A percentile compares a stretch with the other conserved stretches of the same genome.
phyloP scores from a whole-genome alignment of 192 early-diverging fungal species.

The Coemansia sp. region DNA sequence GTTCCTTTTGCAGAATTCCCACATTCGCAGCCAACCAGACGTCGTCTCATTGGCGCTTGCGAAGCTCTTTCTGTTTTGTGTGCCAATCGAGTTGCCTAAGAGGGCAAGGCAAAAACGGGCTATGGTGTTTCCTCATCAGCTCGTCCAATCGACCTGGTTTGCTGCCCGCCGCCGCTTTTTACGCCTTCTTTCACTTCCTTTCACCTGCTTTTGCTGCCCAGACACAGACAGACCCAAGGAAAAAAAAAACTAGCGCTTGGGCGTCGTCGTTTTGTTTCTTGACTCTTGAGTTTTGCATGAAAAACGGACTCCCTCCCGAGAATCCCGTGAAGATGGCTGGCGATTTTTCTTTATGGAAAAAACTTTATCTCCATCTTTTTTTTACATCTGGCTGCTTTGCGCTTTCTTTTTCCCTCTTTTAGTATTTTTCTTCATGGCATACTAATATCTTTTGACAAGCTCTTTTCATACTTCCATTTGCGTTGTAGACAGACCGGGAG shows the following conservation, averaged over 20 bases:
- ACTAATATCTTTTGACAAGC: not conserved
- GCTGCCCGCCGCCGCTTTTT: not conserved
- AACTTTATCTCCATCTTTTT: constrained; percentile 3
- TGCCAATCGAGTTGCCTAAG: constrained; percentile 1
- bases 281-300: not conserved
- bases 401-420: not conserved
- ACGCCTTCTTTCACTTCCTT: not conserved
- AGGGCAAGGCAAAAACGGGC: not conserved
- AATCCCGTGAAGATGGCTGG: not conserved
- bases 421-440: not conserved
- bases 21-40: constrained; percentile 3
- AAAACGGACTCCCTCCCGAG: not conserved
- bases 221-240: not conserved
- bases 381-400: not conserved
- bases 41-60: not conserved
- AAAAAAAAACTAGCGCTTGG: not conserved
- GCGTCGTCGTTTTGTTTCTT: not conserved
- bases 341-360: not conserved
- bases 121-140: not conserved
- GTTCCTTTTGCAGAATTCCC: constrained; percentile 3
- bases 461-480: not conserved
- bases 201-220: not conserved
- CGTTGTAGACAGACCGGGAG: not conserved
- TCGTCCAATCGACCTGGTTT: not conserved
- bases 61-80: not conserved